Evolutionary conservation across 495 filamentous ascomycete species (phyloP).

Genomic region (Penicillium bovifimosum): DNA sequence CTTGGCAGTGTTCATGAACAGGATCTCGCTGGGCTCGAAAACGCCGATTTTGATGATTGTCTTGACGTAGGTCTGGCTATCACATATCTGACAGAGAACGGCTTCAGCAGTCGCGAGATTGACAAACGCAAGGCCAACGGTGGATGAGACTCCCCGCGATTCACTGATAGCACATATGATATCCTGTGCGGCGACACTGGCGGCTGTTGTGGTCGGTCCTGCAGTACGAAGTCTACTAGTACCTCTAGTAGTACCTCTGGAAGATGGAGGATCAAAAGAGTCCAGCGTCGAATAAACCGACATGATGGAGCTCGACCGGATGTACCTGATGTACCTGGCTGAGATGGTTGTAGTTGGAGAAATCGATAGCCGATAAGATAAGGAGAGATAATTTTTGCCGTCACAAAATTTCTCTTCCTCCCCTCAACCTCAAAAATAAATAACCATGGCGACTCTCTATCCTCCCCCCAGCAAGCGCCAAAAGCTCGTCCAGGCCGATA

Average conservation of each 20-base stretch:
- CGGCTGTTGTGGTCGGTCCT: conserved; percentile 55
- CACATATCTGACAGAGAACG: conserved; percentile 83
- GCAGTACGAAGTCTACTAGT: conserved; percentile 43
- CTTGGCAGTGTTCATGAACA: conserved; percentile 65
- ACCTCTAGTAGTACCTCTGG: conserved; percentile 31
- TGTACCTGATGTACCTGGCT: too few species aligned
- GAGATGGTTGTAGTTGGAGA: conserved; percentile 1
- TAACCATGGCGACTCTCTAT: conserved; percentile 74
- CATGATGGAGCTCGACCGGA: not conserved
- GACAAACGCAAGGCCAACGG: conserved; percentile 84
- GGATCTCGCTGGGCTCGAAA: conserved; percentile 68
- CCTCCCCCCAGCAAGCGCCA: conserved; percentile 92
- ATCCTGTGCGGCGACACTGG: conserved; percentile 65
- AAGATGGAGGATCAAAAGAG: conserved; percentile 23
- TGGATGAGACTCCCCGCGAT: conserved; percentile 75
- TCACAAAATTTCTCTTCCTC: conserved; percentile 23
- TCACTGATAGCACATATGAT: conserved; percentile 91
- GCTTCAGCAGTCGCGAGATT: conserved; percentile 79
- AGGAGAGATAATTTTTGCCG: conserved; percentile 6
- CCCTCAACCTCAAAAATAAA: conserved; percentile 1
- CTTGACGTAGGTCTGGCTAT: conserved; percentile 80
- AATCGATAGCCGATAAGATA: conserved; percentile 9
- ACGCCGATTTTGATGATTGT: conserved; percentile 78
- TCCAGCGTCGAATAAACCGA: conserved; percentile 3
- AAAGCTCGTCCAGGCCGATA: conserved; percentile 67